Percentiles rank a stretch among this genome's conserved stretches.
Evolutionary conservation across 768 basidiomycete species (phyloP).

Genomic region (Lentinula sp.): DNA sequence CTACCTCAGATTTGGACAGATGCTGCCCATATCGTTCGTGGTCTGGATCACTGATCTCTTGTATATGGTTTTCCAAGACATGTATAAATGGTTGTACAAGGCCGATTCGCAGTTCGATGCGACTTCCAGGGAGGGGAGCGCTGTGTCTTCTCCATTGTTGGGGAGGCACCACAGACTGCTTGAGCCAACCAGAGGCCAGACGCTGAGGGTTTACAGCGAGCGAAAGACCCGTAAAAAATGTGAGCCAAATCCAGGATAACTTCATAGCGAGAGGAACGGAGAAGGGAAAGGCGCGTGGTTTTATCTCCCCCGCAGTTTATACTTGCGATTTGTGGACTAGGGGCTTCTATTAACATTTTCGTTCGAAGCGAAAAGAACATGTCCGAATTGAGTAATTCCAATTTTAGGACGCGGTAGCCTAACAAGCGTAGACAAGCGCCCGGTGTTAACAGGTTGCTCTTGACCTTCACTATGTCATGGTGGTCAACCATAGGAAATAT

Average conservation of each 20-base stretch:
- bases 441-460: background rate
- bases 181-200: background rate
- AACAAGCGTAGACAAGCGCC: background rate
- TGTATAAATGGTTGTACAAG: conserved; percentile 24
- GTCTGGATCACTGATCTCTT: conserved; percentile 24
- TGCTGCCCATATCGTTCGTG: conserved; percentile 26
- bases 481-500: background rate
- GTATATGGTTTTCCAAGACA: conserved; percentile 25
- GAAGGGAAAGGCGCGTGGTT: background rate
- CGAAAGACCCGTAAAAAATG: background rate
- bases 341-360: background rate
- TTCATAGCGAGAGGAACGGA: background rate
- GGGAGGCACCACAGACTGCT: conserved; percentile 13
- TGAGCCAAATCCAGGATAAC: background rate
- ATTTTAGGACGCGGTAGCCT: background rate
- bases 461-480: background rate
- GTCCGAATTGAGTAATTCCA: background rate
- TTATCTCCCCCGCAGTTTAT: background rate
- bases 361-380: background rate
- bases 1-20: conserved; percentile 39
- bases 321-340: background rate
- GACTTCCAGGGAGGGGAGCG: conserved; percentile 20
- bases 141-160: conserved; percentile 25
- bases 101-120: conserved; percentile 30
- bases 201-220: background rate